Evolutionary conservation across 2,329 filamentous ascomycete genomes (phyloP).

Genomic region (Diaporthe velutina): DNA sequence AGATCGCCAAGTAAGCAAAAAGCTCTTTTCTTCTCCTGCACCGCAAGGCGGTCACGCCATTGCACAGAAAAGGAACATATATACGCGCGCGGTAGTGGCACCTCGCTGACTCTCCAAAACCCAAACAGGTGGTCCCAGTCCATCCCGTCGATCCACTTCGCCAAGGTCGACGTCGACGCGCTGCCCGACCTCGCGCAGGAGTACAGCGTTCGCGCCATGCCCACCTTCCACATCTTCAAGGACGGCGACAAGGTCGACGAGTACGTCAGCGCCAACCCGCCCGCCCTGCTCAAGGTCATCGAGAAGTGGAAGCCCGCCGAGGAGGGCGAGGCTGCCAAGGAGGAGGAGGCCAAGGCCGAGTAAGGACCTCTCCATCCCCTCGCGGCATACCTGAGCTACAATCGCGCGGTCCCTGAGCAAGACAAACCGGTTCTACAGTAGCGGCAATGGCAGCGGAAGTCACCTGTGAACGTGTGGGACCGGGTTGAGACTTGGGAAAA

Average conservation of each 20-base stretch:
- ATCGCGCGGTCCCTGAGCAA: constrained; percentile 10
- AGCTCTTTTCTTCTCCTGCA: constrained; percentile 36
- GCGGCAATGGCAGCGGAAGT: constrained; percentile 5
- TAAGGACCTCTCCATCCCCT: constrained; percentile 6
- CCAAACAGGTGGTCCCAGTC: constrained; percentile 69
- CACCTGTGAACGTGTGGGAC: background rate
- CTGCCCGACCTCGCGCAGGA: constrained; percentile 81
- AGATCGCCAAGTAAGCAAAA: constrained; percentile 71
- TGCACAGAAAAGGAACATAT: background rate
- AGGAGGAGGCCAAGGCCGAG: constrained; percentile 37
- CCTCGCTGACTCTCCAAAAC: background rate
- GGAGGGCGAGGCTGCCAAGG: constrained; percentile 21
- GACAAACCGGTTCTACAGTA: background rate
- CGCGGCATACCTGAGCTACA: background rate
- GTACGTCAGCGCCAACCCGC: constrained; percentile 85
- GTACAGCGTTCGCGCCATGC: constrained; percentile 90
- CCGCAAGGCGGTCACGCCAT: background rate
- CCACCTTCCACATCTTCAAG: constrained; percentile 90
- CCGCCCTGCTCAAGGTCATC: constrained; percentile 67
- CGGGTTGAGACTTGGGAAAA: background rate
- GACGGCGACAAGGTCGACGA: constrained; percentile 78
- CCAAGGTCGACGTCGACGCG: constrained; percentile 93
- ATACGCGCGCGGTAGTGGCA: background rate
- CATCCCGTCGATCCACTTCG: constrained; percentile 73
- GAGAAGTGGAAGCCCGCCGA: constrained; percentile 43